Evolutionary conservation across 2,329 filamentous ascomycete species (phyloP).

Genomic region (Gyromitra esculenta): DNA sequence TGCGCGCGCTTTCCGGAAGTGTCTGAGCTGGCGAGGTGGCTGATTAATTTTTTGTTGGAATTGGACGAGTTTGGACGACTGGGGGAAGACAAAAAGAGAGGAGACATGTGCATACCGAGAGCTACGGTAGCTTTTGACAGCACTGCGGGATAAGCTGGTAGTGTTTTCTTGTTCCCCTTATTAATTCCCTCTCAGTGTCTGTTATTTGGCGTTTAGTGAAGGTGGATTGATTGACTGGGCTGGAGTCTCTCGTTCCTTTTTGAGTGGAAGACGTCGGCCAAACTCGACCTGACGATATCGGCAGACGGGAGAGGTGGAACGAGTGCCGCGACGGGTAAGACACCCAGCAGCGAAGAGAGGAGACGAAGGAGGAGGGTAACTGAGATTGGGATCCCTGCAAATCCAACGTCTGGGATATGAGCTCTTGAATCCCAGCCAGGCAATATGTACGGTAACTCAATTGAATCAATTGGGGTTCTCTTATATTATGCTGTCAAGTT

Average conservation of each 20-base stretch:
- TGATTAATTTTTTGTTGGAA: slow-evolving; percentile 16
- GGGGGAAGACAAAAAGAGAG: slow-evolving; percentile 20
- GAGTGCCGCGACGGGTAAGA: slow-evolving; percentile 7
- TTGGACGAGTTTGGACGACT: slow-evolving; percentile 11
- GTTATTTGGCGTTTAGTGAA: not conserved
- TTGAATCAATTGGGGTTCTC: not conserved
- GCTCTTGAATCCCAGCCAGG: not conserved
- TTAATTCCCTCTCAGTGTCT: not conserved
- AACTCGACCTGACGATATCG: slow-evolving; percentile 16
- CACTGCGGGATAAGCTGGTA: not conserved
- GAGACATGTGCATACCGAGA: slow-evolving; percentile 27
- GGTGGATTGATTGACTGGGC: not conserved
- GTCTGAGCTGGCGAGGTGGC: slow-evolving; percentile 13
- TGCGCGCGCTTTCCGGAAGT: slow-evolving; percentile 5
- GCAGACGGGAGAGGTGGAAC: slow-evolving; percentile 27
- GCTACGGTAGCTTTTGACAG: slow-evolving; percentile 3
- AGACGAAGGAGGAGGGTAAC: slow-evolving; percentile 46
- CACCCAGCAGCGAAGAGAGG: slow-evolving; percentile 21
- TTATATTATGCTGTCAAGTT: not conserved
- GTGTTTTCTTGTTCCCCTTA: not conserved
- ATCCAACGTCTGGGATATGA: not conserved
- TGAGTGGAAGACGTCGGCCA: slow-evolving; percentile 14
- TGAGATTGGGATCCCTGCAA: slow-evolving; percentile 20
- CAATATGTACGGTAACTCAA: not conserved
- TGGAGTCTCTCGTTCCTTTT: not conserved